phyloP scores from a whole-genome alignment of 2,329 filamentous ascomycete species.

The Apiospora sp. region DNA sequence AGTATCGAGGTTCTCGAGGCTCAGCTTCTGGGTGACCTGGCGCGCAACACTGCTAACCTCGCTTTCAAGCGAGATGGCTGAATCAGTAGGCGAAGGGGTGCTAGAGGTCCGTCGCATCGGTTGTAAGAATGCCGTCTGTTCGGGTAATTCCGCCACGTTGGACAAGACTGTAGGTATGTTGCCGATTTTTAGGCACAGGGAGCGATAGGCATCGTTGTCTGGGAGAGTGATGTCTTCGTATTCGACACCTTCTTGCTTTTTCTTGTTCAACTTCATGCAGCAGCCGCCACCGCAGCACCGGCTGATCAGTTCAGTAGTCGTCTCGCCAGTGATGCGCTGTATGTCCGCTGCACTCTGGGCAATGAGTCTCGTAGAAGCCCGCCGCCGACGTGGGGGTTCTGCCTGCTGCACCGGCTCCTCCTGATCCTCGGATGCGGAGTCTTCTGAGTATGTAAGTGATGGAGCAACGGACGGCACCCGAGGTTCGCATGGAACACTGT shows the following conservation, averaged over 20 bases:
- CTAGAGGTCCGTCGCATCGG: conserved; percentile 54
- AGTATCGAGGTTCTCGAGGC: conserved; percentile 60
- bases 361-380: conserved; percentile 74
- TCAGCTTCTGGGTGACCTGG: conserved; percentile 38
- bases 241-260: conserved; percentile 53
- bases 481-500: conserved; percentile 55
- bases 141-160: conserved; percentile 74
- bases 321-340: conserved; percentile 69
- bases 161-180: conserved; percentile 78
- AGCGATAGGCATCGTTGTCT: conserved; percentile 85
- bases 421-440: conserved; percentile 61
- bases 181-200: conserved; percentile 78
- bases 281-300: conserved; percentile 72
- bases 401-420: conserved; percentile 57
- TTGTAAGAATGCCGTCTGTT: conserved; percentile 76
- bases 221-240: conserved; percentile 67
- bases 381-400: conserved; percentile 59
- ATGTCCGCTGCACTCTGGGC: conserved; percentile 69
- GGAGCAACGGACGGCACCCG: conserved; percentile 61
- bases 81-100: conserved; percentile 57
- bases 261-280: conserved; percentile 59
- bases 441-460: conserved; percentile 69
- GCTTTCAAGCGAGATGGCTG: conserved; percentile 53
- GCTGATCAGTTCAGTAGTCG: conserved; percentile 66
- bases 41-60: conserved; percentile 44